Evolutionary conservation across 1,284 basidiomycete species (phyloP), one percentile per base, ranked within the genome.

Genomic region (Irpex sp.): DNA sequence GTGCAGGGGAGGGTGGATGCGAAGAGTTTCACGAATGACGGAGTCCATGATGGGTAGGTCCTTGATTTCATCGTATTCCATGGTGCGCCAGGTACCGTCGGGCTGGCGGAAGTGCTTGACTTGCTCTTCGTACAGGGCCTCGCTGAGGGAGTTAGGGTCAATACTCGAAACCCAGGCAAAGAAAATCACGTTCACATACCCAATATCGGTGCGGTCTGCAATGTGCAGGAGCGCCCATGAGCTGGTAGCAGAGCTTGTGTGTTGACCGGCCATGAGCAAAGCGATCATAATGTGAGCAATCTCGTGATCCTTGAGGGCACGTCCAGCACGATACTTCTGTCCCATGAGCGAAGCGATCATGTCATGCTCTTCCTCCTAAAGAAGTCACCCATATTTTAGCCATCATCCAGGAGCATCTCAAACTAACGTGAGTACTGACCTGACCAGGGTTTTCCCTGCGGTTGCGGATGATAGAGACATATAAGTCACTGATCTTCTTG

Each of bases 231-330:
- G 80, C n/a, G 90, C 76, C 97, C 97, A 99, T 4, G 93, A 88
- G 23, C 87, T 87, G 9, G 94, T 93, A 0, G 96, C 91, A 18
- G 94, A 96, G 67, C 90, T 93, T 0, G 97, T 99, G 78, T 99
- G 97, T 77, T 99, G 97, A 28, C 97, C 97, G 47, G 96, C 96
- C 94, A 96, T 96, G 65, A 96, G 85, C 54, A 96, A 82, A 19
- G 94, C 93, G 67, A 95, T 96, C 90, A 99, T 89, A 72, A 98
- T 96, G 72, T 98, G 96, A 0, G 97, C 94, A 65, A 99, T 91
- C 74, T 98, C 95, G 66, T 92, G 88, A 71, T 98, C 94, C 57
- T 82, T 83, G 37, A 99, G 82, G 1, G 81, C 72, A 48, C 84
- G 81, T 56, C 97, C 97, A 70, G 88, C 84, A 69, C 93, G 92